Evolutionary conservation across 305 asterid species (phyloP).

Genomic region (Solanum chacoense): DNA sequence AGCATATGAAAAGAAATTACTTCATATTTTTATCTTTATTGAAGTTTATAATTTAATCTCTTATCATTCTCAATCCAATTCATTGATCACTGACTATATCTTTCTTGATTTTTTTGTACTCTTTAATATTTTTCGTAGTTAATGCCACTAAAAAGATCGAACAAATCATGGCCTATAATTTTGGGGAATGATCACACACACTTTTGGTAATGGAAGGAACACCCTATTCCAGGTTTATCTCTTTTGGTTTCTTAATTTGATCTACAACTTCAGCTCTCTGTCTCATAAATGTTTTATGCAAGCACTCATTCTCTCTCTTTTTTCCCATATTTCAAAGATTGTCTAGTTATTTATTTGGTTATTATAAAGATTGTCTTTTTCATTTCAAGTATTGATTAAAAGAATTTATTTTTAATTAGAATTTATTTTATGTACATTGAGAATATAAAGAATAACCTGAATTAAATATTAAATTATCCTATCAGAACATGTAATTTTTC

Average conservation of each 20-base stretch:
- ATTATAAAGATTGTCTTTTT: not conserved
- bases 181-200: constrained; percentile 8
- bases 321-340: not conserved
- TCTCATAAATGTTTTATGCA: not conserved
- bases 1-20: not conserved
- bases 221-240: constrained; percentile 13
- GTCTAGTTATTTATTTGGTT: not conserved
- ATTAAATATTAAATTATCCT: not conserved
- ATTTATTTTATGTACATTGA: not conserved
- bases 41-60: not conserved
- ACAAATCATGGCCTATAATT: not conserved
- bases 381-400: not conserved
- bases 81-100: not conserved
- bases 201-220: not conserved
- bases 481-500: not conserved
- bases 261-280: not conserved
- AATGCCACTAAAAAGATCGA: not conserved
- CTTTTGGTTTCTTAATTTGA: not conserved
- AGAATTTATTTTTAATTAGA: not conserved
- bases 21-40: not conserved
- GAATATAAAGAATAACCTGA: not conserved
- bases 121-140: not conserved
- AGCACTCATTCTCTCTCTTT: not conserved
- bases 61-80: not conserved
- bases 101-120: not conserved